phyloP scores from a whole-genome alignment of 192 early-diverging fungal species.

The Lobosporangium transversale region DNA sequence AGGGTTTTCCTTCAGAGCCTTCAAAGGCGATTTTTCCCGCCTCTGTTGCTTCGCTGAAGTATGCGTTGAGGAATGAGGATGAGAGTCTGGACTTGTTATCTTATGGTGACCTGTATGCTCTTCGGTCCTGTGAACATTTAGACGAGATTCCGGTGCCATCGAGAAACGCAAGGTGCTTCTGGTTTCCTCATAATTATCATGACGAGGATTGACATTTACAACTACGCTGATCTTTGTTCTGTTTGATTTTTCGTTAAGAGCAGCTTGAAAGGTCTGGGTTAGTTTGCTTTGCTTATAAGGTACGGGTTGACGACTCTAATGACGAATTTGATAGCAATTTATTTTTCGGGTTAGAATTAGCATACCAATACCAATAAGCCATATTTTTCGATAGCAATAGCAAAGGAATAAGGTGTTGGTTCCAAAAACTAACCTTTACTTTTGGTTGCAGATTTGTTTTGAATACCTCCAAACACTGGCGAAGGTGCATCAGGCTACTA shows the following conservation, averaged over 20 bases:
- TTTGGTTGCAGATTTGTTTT: constrained; percentile 59
- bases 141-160: constrained; percentile 66
- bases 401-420: background rate
- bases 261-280: constrained; percentile 72
- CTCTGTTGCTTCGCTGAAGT: too few relatives aligned
- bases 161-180: constrained; percentile 71
- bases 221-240: constrained; percentile 57
- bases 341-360: background rate
- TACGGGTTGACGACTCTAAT: constrained; percentile 50
- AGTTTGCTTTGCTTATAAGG: constrained; percentile 76
- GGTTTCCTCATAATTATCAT: constrained; percentile 64
- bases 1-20: too few relatives aligned
- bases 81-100: too few relatives aligned
- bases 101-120: too few relatives aligned
- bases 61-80: too few relatives aligned
- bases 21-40: too few relatives aligned
- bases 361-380: background rate
- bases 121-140: constrained; percentile 7
- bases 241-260: constrained; percentile 60
- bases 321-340: too few relatives aligned
- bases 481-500: constrained; percentile 73
- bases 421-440: constrained; percentile 41
- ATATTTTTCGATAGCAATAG: too few relatives aligned
- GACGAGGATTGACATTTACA: constrained; percentile 69
- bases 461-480: constrained; percentile 76